Base-by-base conservation (phyloP, 2,329 filamentous ascomycete species). In the Cylindrodendrum hubeiense region DNA sequence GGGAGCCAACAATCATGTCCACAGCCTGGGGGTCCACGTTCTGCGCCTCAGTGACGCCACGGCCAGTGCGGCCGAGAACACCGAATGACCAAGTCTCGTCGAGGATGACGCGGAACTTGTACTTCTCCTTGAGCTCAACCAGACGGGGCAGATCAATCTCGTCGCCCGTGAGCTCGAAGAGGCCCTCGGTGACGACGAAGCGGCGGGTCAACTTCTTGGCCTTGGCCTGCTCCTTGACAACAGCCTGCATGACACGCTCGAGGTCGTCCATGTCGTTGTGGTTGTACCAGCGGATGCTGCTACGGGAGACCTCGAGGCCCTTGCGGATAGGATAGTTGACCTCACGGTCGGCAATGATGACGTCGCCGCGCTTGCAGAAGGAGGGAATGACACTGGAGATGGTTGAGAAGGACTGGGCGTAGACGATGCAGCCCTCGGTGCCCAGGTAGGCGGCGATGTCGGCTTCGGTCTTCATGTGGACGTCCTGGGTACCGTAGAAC, bases 21-120 rank as follows among this genome's bases (percentile, higher is more conserved):
- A 99, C 91, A 77, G 97, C 93, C 10, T 91, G 89, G 0, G 95
- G 90, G 78, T 98, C 96, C 19, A 99, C 95, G 73, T 98, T 97
- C 77, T 98, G 96, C 6, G 95, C 93, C 83, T 99, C 97, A 0
- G 96, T 98, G 41, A 98, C 86, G 64, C 96, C 96, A 56, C 94
- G 91, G 21, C 96, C 97, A 26, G 94, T 97, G 67, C 94, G 89
- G 51, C 96, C 96, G 5, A 99, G 87, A 19, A 98, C 93, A 65
- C 95, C 97, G 78, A 98, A 99, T 1, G 95, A 98, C 91, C 93
- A 97, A 2, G 95, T 97, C 84, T 99, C 96, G 79, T 99, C 96
- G 39, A 99, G 90, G 70, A 98, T 97, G 61, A 99, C 89, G 74
- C 96, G 94, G 84, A 98, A 99, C 83, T 98, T 99, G 87, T 98